Percentiles rank a stretch among this genome's conserved stretches.
These are phyloP conservation scores for Blastobotrys capitulatus DNA, from an alignment of 1,139 yeast genomes.

Conservation along the genomic window DNA sequence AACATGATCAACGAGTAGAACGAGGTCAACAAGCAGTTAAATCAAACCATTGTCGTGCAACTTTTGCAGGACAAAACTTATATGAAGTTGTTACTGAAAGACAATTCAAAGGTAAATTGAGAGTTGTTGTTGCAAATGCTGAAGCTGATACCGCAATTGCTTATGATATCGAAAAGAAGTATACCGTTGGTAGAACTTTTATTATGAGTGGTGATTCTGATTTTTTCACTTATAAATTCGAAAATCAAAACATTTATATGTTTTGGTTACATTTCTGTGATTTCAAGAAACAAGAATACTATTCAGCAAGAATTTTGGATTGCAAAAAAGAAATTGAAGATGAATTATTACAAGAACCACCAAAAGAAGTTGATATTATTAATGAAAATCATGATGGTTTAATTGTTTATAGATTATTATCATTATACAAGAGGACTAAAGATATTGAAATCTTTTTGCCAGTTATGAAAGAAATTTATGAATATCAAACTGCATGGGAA, in stretches of 20 bases:
- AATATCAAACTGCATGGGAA: conserved; percentile 11
- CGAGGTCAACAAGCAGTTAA: background rate
- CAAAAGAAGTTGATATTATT: background rate
- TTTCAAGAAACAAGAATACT: background rate
- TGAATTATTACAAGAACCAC: background rate
- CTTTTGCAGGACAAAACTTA: conserved; percentile 8
- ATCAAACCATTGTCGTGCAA: background rate
- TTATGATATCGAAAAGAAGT: background rate
- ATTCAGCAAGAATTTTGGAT: background rate
- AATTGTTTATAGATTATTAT: conserved; percentile 14
- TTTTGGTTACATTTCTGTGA: conserved; percentile 6
- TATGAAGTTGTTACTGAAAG: conserved; percentile 7
- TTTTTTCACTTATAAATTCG: conserved; percentile 15
- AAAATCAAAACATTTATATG: background rate
- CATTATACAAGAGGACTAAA: conserved; percentile 9
- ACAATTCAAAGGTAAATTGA: background rate
- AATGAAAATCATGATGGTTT: background rate
- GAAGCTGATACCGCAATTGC: conserved; percentile 20
- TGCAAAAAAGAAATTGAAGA: background rate
- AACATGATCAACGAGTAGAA: background rate
- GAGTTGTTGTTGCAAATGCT: conserved; percentile 11
- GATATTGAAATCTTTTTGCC: conserved; percentile 10
- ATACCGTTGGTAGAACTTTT: background rate
- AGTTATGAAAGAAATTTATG: conserved; percentile 5
- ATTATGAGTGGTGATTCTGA: conserved; percentile 17